These are phyloP conservation scores for Ilyonectria sp. DNA, from an alignment of 2,329 filamentous ascomycete genomes.

Conservation along the genomic window DNA sequence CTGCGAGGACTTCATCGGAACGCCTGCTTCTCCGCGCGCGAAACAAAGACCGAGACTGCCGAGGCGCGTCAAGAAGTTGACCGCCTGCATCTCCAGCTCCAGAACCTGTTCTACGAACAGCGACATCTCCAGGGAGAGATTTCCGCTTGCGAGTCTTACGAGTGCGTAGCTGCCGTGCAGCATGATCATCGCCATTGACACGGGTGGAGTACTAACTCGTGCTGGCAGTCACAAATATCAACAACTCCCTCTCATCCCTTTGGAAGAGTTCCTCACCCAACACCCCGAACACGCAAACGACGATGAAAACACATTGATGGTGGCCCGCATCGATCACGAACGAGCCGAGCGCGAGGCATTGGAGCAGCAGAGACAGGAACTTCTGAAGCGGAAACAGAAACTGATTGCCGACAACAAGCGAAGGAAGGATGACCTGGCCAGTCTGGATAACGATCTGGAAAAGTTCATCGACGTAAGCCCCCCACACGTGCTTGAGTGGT, in stretches of 20 bases:
- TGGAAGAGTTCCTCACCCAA: conserved; percentile 83
- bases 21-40: conserved; percentile 84
- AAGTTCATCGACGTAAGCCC: conserved; percentile 88
- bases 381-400: conserved; percentile 77
- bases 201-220: conserved; percentile 25
- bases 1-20: conserved; percentile 87
- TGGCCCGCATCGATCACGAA: conserved; percentile 93
- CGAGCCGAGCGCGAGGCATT: conserved; percentile 85
- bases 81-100: conserved; percentile 89
- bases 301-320: conserved; percentile 87
- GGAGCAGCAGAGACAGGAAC: conserved; percentile 85
- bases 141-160: conserved; percentile 88
- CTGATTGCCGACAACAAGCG: conserved; percentile 85
- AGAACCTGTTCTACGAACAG: conserved; percentile 98
- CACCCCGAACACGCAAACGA: conserved; percentile 82
- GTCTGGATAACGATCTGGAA: conserved; percentile 91
- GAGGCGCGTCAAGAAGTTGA: conserved; percentile 94
- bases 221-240: conserved; percentile 86
- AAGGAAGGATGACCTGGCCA: conserved; percentile 92
- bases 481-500: neutral
- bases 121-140: conserved; percentile 93
- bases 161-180: conserved; percentile 71
- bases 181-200: neutral
- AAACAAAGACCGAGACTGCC: conserved; percentile 88
- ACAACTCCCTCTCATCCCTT: conserved; percentile 86